Base-by-base conservation (phyloP, 1,139 yeast genomes). In the Candida sojae region DNA sequence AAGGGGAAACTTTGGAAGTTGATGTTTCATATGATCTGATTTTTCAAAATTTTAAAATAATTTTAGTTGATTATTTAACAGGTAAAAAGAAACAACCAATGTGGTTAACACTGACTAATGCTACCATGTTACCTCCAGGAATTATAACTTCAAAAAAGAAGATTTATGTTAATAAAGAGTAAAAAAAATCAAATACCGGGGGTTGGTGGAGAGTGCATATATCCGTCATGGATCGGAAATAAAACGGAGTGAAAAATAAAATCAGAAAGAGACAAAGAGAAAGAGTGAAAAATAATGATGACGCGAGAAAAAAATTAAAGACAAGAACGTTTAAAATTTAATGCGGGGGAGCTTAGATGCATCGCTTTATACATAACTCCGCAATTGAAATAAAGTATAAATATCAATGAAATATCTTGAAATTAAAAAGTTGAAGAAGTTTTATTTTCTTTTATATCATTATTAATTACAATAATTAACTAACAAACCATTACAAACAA, bases 71-170 rank as follows among this genome's bases (percentile, higher is more conserved):
- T 43, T 63, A 59, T 48, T 21, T 43, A 10, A 68, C 66, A 51
- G 70, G 70, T 17, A 43, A 57, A n/a, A 61, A 59, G 35, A 60
- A 61, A 57, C 70, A 65, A 47, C 70, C 71, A 1, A 52, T 67
- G 52, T 67, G 67, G 64, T 54, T 67, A 50, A 63, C 60, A 11
- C 65, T 64, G 53, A 52, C 52, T 29, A 69, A 70, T 3, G 68
- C 68, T 0, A 48, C 54, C 48, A 67, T 67, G 71, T 55, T 66
- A 48, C 70, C 71, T 12, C 39, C 46, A 29, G 50, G 50, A 9
- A 36, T 33, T 29, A 29, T 49, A 17, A 45, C 49, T 30, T 39
- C 43, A 4, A 49, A 39, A 35, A 42, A 38, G 29, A 47, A 42
- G 26, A 37, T 28, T 9, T 42, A 43, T 32, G 35, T 43, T 21